A percentile compares a stretch with the other conserved stretches of the same genome.
These are phyloP conservation scores for Glutinoglossum americanum DNA, from an alignment of 495 filamentous ascomycete genomes.

Conservation along the genomic window DNA sequence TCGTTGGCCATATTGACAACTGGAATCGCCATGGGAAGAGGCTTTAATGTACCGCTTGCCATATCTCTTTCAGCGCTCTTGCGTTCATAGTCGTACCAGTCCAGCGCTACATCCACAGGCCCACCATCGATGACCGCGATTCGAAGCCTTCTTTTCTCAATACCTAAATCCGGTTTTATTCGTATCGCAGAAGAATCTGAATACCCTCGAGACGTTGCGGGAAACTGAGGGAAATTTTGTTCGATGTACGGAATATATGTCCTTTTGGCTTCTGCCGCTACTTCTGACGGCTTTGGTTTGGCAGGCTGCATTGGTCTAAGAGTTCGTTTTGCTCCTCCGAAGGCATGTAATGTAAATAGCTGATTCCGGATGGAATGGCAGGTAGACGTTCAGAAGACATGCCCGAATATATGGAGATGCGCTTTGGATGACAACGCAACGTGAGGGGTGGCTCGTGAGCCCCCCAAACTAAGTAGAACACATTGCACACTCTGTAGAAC, in stretches of 20 bases:
- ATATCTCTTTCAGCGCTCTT: constrained; percentile 1
- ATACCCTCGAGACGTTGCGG: constrained; percentile 24
- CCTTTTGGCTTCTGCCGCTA: constrained; percentile 46
- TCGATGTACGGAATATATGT: constrained; percentile 37
- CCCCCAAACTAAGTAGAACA: background rate
- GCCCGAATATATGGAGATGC: background rate
- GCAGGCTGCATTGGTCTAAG: constrained; percentile 29
- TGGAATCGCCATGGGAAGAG: constrained; percentile 22
- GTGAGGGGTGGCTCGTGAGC: background rate
- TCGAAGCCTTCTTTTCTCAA: constrained; percentile 14
- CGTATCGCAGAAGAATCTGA: constrained; percentile 15
- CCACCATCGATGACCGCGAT: constrained; percentile 38
- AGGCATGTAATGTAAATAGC: background rate
- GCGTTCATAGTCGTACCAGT: constrained; percentile 26
- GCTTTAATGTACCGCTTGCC: background rate
- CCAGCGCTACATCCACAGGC: constrained; percentile 44
- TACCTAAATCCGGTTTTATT: constrained; percentile 8
- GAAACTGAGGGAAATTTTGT: constrained; percentile 27
- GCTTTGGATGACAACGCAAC: background rate
- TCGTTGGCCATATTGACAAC: constrained; percentile 60
- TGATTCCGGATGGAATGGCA: background rate
- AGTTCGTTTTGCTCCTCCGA: background rate
- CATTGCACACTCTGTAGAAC: background rate
- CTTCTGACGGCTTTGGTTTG: constrained; percentile 45
- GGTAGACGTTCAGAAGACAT: background rate